Evolutionary conservation across 345 rosid genomes (phyloP).

Genomic region (Acer negundo): DNA sequence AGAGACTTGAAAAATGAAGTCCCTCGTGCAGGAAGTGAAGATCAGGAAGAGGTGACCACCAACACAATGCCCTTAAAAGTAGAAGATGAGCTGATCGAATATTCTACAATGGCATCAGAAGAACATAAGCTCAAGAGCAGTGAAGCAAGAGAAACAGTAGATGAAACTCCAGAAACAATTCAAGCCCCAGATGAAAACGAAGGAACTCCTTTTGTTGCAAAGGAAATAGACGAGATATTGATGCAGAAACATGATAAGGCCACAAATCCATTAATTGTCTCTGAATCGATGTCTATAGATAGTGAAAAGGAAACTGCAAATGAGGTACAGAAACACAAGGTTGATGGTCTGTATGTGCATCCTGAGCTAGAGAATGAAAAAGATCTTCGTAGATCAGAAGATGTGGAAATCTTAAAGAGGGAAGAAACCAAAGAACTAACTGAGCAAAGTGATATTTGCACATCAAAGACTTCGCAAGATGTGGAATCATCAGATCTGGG

Average conservation of each 20-base stretch:
- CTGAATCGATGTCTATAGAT: slow-evolving; percentile 20
- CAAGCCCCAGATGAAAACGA: slow-evolving; percentile 14
- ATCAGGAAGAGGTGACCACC: not conserved
- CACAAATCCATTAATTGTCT: slow-evolving; percentile 14
- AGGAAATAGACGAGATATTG: slow-evolving; percentile 3
- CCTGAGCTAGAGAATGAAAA: slow-evolving; percentile 22
- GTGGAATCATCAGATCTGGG: slow-evolving; percentile 10
- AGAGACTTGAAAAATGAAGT: slow-evolving; percentile 7
- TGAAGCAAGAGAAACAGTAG: slow-evolving; percentile 24
- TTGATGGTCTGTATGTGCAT: slow-evolving; percentile 16
- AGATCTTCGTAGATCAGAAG: slow-evolving; percentile 8
- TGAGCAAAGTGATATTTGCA: slow-evolving; percentile 13
- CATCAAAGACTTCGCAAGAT: slow-evolving; percentile 11
- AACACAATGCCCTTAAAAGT: not conserved
- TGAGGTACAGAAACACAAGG: slow-evolving; percentile 13
- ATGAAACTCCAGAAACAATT: slow-evolving; percentile 9
- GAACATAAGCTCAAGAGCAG: slow-evolving; percentile 13
- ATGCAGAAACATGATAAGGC: slow-evolving; percentile 7
- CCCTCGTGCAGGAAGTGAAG: slow-evolving; percentile 11
- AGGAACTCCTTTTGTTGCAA: slow-evolving; percentile 14
- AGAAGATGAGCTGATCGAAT: slow-evolving; percentile 20
- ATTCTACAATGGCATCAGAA: slow-evolving; percentile 16
- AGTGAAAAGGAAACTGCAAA: slow-evolving; percentile 14
- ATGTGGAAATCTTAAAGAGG: slow-evolving; percentile 4
- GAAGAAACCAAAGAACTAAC: slow-evolving; percentile 21